Percentiles rank a stretch among this genome's conserved stretches.
Conservation (phyloP, 345 rosid species). For the Eucalyptus tenuipes region DNA sequence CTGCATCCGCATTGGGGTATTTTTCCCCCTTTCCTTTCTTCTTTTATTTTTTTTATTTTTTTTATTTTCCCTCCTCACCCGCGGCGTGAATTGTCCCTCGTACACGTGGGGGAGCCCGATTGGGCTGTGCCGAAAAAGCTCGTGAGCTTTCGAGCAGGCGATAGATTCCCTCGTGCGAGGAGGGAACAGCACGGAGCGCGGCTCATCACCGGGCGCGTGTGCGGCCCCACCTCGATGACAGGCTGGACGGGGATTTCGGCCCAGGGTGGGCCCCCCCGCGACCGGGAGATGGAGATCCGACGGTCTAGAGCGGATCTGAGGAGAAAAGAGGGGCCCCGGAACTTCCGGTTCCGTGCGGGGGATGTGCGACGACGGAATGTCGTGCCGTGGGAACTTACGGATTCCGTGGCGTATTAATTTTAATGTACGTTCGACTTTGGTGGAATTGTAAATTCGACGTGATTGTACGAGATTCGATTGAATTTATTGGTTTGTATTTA, state of each 20-base stretch:
- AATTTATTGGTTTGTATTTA: background rate
- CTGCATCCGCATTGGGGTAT: background rate
- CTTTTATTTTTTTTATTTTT: rapidly evolving
- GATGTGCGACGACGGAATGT: background rate
- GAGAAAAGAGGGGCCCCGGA: background rate
- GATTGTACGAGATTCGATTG: background rate
- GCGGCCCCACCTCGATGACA: background rate
- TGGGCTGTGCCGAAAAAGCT: background rate
- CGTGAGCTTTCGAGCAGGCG: background rate
- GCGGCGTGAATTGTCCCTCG: background rate
- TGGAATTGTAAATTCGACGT: background rate
- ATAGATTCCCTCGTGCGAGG: background rate
- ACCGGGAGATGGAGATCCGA: background rate
- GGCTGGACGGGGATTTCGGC: background rate
- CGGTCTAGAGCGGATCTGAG: background rate
- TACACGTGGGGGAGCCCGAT: background rate
- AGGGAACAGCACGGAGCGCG: background rate
- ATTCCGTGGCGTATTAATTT: background rate
- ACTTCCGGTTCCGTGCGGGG: background rate
- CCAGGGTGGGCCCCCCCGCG: background rate
- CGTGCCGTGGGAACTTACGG: background rate
- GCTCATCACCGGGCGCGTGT: background rate
- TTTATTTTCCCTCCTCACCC: background rate
- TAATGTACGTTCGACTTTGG: no score
- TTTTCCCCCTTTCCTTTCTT: background rate